A percentile compares a stretch with the other conserved stretches of the same genome.
phyloP scores from a whole-genome alignment of 179 eudicot genomes.

The Actinidia arguta region DNA sequence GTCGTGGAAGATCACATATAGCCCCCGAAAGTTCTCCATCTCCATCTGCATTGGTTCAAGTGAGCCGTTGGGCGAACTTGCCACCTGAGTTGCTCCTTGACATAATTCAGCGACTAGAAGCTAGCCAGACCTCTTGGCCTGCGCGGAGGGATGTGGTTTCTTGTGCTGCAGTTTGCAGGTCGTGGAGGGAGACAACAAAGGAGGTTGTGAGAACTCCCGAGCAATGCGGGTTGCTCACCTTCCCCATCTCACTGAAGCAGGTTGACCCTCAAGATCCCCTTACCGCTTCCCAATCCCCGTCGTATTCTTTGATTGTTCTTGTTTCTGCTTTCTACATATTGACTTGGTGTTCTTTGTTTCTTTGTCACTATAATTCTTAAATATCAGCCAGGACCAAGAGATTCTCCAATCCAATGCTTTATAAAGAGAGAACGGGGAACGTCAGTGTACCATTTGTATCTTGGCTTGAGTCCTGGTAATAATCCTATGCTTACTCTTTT shows the following conservation, averaged over 20 bases:
- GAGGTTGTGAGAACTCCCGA: constrained; percentile 56
- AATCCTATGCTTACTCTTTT: constrained; percentile 13
- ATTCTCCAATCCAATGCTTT: constrained; percentile 60
- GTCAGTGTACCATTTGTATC: constrained; percentile 51
- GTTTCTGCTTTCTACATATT: not conserved
- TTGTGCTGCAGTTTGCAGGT: constrained; percentile 54
- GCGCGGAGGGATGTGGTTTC: constrained; percentile 46
- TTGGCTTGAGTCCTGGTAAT: constrained; percentile 65
- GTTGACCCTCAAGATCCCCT: constrained; percentile 20
- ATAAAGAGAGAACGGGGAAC: constrained; percentile 54
- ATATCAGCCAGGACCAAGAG: constrained; percentile 64
- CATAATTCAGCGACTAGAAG: constrained; percentile 44
- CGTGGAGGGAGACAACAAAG: constrained; percentile 43
- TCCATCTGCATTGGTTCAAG: constrained; percentile 16
- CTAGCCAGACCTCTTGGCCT: constrained; percentile 47
- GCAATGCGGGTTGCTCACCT: constrained; percentile 58
- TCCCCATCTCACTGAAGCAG: constrained; percentile 57
- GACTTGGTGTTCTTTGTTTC: not conserved
- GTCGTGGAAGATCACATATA: constrained; percentile 32
- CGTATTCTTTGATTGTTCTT: not conserved
- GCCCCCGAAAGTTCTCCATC: constrained; percentile 37
- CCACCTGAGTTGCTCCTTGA: constrained; percentile 59
- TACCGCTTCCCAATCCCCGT: not conserved
- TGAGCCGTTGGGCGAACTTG: constrained; percentile 48
- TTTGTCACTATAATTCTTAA: not conserved